Conservation (phyloP, 2,329 filamentous ascomycete genomes). For the Apiospora hydei region DNA sequence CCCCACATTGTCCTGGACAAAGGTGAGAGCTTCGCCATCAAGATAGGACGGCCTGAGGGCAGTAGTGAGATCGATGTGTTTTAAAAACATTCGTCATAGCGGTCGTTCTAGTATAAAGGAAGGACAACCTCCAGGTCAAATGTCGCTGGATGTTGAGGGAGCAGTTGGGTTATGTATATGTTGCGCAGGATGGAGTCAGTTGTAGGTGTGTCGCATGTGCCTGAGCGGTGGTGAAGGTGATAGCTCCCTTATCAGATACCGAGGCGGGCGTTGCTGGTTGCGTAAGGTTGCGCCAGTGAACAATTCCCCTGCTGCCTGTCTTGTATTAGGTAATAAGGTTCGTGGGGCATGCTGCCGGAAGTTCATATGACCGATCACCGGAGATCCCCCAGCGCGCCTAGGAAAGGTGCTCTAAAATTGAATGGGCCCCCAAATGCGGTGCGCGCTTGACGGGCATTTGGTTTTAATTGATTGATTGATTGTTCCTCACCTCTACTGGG, state of each 20-base stretch:
- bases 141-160: background rate
- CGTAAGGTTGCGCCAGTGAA: background rate
- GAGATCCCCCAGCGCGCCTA: background rate
- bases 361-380: conserved; percentile 17
- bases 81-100: conserved; percentile 92
- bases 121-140: background rate
- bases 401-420: background rate
- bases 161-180: conserved; percentile 11
- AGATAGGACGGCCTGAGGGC: conserved; percentile 91
- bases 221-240: background rate
- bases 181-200: conserved; percentile 12
- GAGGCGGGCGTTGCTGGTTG: background rate
- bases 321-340: background rate
- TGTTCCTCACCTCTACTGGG: background rate
- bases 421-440: conserved; percentile 10
- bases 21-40: conserved; percentile 92
- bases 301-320: background rate
- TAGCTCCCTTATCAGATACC: conserved; percentile 12
- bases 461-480: background rate
- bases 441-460: conserved; percentile 10
- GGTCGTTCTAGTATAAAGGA: conserved; percentile 25
- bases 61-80: conserved; percentile 93
- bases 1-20: conserved; percentile 96
- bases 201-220: conserved; percentile 3
- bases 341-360: background rate